These are phyloP conservation scores for Cytospora leucostoma DNA, from an alignment of 2,329 filamentous ascomycete species.

Conservation along the genomic window DNA sequence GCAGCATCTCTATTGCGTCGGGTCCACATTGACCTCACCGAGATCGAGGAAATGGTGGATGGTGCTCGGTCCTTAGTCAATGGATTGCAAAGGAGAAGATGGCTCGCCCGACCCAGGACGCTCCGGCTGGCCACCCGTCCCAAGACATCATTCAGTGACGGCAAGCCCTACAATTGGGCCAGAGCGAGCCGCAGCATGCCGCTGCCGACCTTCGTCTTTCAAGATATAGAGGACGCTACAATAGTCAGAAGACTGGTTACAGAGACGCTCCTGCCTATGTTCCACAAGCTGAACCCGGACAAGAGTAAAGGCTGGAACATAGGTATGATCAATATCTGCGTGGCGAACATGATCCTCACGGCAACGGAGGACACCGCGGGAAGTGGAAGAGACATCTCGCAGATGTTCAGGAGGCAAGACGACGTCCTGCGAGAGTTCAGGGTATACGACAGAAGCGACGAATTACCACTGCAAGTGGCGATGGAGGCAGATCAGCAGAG, in stretches of 20 bases:
- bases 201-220: conserved; percentile 73
- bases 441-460: conserved; percentile 46
- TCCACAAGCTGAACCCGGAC: conserved; percentile 72
- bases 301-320: conserved; percentile 71
- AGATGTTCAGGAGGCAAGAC: conserved; percentile 80
- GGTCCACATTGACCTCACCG: conserved; percentile 76
- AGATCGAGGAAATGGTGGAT: conserved; percentile 43
- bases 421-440: conserved; percentile 68
- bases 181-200: conserved; percentile 75
- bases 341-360: conserved; percentile 74
- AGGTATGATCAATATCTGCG: conserved; percentile 82
- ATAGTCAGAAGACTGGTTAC: conserved; percentile 69
- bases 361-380: conserved; percentile 53
- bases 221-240: conserved; percentile 51
- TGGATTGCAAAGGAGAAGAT: conserved; percentile 41
- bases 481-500: conserved; percentile 27
- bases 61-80: conserved; percentile 33
- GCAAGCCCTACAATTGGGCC: conserved; percentile 59
- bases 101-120: conserved; percentile 81
- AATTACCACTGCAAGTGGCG: conserved; percentile 25
- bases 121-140: conserved; percentile 79
- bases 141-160: conserved; percentile 35
- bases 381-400: conserved; percentile 73
- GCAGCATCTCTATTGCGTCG: conserved; percentile 71
- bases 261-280: conserved; percentile 70